Conservation (phyloP, 2,329 filamentous ascomycete genomes). For the Orbilia oligospora region DNA sequence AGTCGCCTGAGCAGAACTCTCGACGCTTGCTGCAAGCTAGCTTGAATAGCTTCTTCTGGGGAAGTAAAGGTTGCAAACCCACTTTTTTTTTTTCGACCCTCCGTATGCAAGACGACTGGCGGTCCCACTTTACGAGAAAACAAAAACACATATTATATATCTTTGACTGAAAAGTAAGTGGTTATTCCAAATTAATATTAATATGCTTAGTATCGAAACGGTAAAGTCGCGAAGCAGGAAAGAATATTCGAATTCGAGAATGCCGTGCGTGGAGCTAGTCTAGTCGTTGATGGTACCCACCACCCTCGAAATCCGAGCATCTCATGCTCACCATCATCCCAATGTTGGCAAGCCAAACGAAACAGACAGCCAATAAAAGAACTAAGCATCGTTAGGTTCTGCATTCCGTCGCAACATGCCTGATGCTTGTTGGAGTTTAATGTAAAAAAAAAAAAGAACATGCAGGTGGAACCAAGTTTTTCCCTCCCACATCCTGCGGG, state of each 20-base stretch:
- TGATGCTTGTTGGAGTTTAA: conserved; percentile 46
- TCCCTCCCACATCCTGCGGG: conserved; percentile 28
- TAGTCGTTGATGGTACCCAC: not conserved
- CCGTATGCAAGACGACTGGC: conserved; percentile 1
- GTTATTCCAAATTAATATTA: conserved; percentile 46
- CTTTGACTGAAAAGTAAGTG: conserved; percentile 26
- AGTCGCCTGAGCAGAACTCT: conserved; percentile 12
- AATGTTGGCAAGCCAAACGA: conserved; percentile 5
- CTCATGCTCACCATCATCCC: conserved; percentile 24
- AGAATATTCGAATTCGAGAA: conserved; percentile 33
- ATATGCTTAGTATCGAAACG: conserved; percentile 31
- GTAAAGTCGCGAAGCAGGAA: conserved; percentile 35
- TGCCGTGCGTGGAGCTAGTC: conserved; percentile 15
- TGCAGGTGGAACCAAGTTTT: conserved; percentile 44
- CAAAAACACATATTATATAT: no score
- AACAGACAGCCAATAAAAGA: conserved; percentile 18
- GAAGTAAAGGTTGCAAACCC: not conserved
- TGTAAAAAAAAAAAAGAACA: conserved; percentile 20
- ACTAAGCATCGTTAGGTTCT: conserved; percentile 9
- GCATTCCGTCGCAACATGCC: conserved; percentile 32
- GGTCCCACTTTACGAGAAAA: conserved; percentile 38
- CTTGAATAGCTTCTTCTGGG: conserved; percentile 12
- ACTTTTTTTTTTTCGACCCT: conserved; percentile 5
- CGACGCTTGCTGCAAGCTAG: conserved; percentile 16
- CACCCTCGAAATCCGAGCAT: conserved; percentile 39